These are phyloP conservation scores for Nymphaea thermarum DNA, from an alignment of 164 flowering plant species.

Conservation along the genomic window DNA sequence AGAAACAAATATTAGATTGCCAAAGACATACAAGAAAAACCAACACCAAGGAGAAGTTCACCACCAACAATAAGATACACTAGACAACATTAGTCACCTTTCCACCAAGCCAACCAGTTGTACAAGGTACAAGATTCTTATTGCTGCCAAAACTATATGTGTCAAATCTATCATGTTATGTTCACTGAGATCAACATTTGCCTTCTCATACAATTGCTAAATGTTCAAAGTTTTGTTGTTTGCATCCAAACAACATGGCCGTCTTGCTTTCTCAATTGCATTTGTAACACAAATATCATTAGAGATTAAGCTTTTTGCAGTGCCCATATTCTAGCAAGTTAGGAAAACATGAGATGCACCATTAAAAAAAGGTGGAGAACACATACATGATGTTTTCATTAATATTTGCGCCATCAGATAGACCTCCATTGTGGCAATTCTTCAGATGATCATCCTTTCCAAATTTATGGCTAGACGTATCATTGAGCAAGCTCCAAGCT, in stretches of 20 bases:
- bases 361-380: not conserved
- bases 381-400: slow-evolving; percentile 49
- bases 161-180: slow-evolving; percentile 57
- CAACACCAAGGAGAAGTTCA: slow-evolving; percentile 77
- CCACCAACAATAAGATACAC: slow-evolving; percentile 91
- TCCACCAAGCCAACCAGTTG: slow-evolving; percentile 98
- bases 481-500: slow-evolving; percentile 92
- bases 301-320: no score
- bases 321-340: not conserved
- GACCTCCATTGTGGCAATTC: slow-evolving; percentile 60
- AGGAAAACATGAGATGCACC: not conserved
- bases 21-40: slow-evolving; percentile 83
- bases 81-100: slow-evolving; percentile 88
- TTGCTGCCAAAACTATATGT: slow-evolving; percentile 85
- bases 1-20: slow-evolving; percentile 15
- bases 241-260: slow-evolving; percentile 99
- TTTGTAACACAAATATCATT: slow-evolving; percentile 13
- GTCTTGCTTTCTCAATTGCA: slow-evolving; percentile 2
- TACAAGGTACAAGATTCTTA: slow-evolving; percentile 92
- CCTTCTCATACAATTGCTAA: slow-evolving; percentile 88
- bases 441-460: slow-evolving; percentile 64
- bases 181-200: slow-evolving; percentile 30
- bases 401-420: slow-evolving; percentile 63
- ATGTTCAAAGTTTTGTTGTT: slow-evolving; percentile 95
- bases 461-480: slow-evolving; percentile 86